Percentiles rank a stretch among this genome's conserved stretches.
Evolutionary conservation across 352 stramenopile species (phyloP).

Genomic region (Bremia lactucae): DNA sequence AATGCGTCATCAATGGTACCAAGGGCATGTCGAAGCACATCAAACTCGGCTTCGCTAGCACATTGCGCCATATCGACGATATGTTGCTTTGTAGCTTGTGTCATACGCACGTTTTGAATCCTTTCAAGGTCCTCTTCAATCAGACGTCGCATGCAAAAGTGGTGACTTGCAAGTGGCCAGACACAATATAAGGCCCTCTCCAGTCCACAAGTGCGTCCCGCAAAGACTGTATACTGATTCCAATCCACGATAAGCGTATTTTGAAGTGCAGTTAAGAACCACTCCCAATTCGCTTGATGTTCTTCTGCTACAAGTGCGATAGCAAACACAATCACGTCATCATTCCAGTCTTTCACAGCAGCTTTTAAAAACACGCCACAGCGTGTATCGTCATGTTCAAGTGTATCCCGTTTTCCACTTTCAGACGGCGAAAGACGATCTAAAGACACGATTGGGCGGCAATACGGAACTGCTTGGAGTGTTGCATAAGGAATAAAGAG

Average conservation of each 20-base stretch:
- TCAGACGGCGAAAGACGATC: conserved; percentile 42
- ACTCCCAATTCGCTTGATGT: conserved; percentile 62
- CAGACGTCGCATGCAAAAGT: conserved; percentile 62
- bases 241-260: conserved; percentile 29
- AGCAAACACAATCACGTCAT: conserved; percentile 52
- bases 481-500: conserved; percentile 49
- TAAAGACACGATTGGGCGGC: conserved; percentile 50
- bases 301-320: conserved; percentile 57
- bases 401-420: conserved; percentile 21
- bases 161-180: conserved; percentile 49
- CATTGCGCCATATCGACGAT: conserved; percentile 61
- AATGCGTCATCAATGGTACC: conserved; percentile 38
- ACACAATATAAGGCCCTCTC: conserved; percentile 37
- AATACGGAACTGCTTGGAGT: conserved; percentile 41
- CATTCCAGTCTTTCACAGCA: conserved; percentile 64
- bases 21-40: conserved; percentile 41
- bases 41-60: conserved; percentile 64
- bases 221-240: conserved; percentile 62
- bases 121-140: conserved; percentile 58
- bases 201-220: conserved; percentile 40
- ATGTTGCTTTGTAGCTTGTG: conserved; percentile 49
- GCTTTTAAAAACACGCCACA: conserved; percentile 69
- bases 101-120: conserved; percentile 49
- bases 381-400: conserved; percentile 56
- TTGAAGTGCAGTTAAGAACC: conserved; percentile 52